phyloP scores from a whole-genome alignment of 345 rosid species.

The Hibiscus trionum region DNA sequence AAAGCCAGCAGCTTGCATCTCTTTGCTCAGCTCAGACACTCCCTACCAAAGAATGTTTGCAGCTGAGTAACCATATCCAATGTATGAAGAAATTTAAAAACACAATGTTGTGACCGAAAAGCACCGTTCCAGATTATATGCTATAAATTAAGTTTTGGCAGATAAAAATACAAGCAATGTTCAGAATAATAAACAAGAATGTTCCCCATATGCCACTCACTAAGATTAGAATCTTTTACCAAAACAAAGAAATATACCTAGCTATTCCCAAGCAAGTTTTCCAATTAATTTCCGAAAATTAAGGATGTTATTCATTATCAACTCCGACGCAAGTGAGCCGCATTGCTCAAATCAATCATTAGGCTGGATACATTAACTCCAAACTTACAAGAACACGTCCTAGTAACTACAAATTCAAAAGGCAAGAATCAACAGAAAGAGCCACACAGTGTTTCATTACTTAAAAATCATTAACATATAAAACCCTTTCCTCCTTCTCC shows the following conservation, averaged over 20 bases:
- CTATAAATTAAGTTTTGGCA: background rate
- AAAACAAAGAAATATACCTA: background rate
- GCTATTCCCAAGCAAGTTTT: background rate
- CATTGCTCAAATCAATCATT: background rate
- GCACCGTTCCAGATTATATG: background rate
- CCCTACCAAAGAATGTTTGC: constrained; percentile 9
- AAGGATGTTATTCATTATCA: background rate
- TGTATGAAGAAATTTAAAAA: constrained; percentile 10
- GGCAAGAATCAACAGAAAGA: background rate
- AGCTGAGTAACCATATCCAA: background rate
- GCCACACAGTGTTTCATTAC: background rate
- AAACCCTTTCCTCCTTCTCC: background rate
- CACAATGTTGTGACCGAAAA: background rate
- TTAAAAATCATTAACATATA: background rate
- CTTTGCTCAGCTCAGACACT: constrained; percentile 23
- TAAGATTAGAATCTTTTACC: background rate
- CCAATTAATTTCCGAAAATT: background rate
- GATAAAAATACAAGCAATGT: background rate
- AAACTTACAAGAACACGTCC: background rate
- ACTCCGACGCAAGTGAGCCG: too few relatives aligned
- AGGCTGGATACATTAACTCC: background rate
- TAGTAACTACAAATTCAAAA: background rate
- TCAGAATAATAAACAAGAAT: constrained; percentile 1
- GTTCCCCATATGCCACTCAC: background rate
- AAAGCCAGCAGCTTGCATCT: constrained; percentile 39